Percentiles rank a stretch among this genome's conserved stretches.
Conservation (phyloP, 2,329 filamentous ascomycete genomes). For the Pseudogymnoascus sp. region DNA sequence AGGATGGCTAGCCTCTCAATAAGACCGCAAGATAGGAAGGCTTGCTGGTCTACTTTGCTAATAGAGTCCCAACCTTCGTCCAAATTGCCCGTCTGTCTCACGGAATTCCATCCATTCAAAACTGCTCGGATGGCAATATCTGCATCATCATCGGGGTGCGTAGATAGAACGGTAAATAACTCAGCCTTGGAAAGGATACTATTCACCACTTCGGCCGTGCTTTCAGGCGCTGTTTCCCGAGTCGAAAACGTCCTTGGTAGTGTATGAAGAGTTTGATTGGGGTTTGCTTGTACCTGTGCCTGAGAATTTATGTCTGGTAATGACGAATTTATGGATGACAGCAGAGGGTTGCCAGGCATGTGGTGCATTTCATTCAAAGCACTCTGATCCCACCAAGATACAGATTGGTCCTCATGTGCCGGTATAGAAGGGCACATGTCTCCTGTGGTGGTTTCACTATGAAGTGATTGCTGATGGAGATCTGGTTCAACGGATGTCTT, state of each 20-base stretch:
- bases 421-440: neutral
- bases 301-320: neutral
- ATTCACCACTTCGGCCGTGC: neutral
- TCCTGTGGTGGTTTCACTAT: neutral
- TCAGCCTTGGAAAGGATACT: neutral
- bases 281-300: neutral
- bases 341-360: neutral
- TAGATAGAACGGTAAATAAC: neutral
- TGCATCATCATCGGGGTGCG: neutral
- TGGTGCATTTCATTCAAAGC: neutral
- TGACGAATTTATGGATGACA: neutral
- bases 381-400: neutral
- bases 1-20: slow-evolving; percentile 1
- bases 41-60: neutral
- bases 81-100: neutral
- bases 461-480: neutral
- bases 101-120: neutral
- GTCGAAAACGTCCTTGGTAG: neutral
- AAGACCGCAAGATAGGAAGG: neutral
- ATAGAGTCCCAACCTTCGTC: neutral
- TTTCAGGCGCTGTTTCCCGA: neutral
- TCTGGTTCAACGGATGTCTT: neutral
- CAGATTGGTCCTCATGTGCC: neutral
- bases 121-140: slow-evolving; percentile 4
- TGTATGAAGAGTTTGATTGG: neutral